A percentile compares a stretch with the other conserved stretches of the same genome.
These are phyloP conservation scores for Calonectria multiphialidica DNA, from an alignment of 2,329 filamentous ascomycete species.

Conservation along the genomic window DNA sequence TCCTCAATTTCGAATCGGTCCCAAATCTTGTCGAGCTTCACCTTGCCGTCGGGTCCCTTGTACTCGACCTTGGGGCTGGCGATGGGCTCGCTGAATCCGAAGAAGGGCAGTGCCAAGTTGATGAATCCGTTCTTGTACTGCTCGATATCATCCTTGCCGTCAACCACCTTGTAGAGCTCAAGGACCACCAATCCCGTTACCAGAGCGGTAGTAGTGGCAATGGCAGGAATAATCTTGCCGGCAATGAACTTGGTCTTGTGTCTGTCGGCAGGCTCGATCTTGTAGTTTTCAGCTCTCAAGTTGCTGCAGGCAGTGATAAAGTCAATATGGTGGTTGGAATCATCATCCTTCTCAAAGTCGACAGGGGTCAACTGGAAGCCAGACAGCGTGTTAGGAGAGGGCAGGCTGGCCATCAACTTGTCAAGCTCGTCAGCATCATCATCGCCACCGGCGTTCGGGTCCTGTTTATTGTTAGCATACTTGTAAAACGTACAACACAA, in stretches of 20 bases:
- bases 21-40: slow-evolving; percentile 96
- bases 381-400: slow-evolving; percentile 82
- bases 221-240: slow-evolving; percentile 98
- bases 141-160: slow-evolving; percentile 96
- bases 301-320: slow-evolving; percentile 99
- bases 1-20: slow-evolving; percentile 94
- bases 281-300: slow-evolving; percentile 96
- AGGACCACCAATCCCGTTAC: slow-evolving; percentile 94
- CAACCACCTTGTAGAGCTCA: slow-evolving; percentile 96
- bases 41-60: slow-evolving; percentile 80
- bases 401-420: slow-evolving; percentile 78
- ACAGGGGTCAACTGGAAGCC: slow-evolving; percentile 92
- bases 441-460: slow-evolving; percentile 81
- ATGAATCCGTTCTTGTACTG: slow-evolving; percentile 99
- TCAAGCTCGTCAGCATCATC: slow-evolving; percentile 84
- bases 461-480: slow-evolving; percentile 55
- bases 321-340: slow-evolving; percentile 97
- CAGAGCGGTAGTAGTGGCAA: slow-evolving; percentile 95
- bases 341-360: slow-evolving; percentile 99
- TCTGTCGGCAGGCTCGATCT: slow-evolving; percentile 90
- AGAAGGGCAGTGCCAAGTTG: slow-evolving; percentile 96
- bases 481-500: background rate
- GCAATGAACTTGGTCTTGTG: slow-evolving; percentile 99
- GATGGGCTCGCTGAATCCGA: slow-evolving; percentile 98
- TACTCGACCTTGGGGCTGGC: slow-evolving; percentile 94